Percentiles rank a stretch among this genome's conserved stretches.
Evolutionary conservation across 805 yeast species (phyloP).

Genomic region (Schwanniomyces yamadae): DNA sequence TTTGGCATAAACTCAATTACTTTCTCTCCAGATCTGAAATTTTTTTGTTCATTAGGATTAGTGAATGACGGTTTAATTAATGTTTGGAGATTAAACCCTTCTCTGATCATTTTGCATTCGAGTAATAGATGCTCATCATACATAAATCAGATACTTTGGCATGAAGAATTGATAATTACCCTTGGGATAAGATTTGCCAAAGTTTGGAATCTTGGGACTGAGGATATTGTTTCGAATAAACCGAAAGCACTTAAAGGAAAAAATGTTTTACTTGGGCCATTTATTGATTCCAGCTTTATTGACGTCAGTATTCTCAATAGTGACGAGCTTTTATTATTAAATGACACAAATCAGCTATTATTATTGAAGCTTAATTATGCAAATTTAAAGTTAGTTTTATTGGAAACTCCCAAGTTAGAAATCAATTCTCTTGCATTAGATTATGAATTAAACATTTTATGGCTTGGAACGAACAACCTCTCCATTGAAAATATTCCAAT

Average conservation of each 20-base stretch:
- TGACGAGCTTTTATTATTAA: slow-evolving; percentile 36
- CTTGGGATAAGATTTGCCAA: slow-evolving; percentile 62
- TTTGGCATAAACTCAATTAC: slow-evolving; percentile 58
- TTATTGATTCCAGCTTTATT: slow-evolving; percentile 50
- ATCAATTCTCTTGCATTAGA: slow-evolving; percentile 21
- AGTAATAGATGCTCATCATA: slow-evolving; percentile 64
- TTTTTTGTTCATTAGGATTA: slow-evolving; percentile 62
- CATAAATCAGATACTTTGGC: slow-evolving; percentile 59
- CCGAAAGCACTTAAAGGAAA: slow-evolving; percentile 50
- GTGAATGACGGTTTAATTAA: slow-evolving; percentile 67
- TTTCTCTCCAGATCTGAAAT: slow-evolving; percentile 59
- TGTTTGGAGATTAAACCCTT: slow-evolving; percentile 49
- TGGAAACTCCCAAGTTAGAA: slow-evolving; percentile 16
- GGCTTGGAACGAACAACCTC: slow-evolving; percentile 21
- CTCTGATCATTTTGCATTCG: slow-evolving; percentile 34
- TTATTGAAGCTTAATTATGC: slow-evolving; percentile 18
- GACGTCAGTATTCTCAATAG: slow-evolving; percentile 32
- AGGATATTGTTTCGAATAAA: slow-evolving; percentile 9
- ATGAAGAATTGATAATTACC: slow-evolving; percentile 48
- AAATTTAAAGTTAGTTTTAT: slow-evolving; percentile 15
- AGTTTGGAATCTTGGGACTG: slow-evolving; percentile 52
- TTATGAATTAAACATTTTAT: slow-evolving; percentile 18
- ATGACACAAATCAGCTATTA: slow-evolving; percentile 33
- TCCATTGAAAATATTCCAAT: slow-evolving; percentile 10
- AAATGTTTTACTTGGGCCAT: slow-evolving; percentile 53